Evolutionary conservation across 192 early-diverging fungal genomes (phyloP).

Genomic region (Coemansia sp.): DNA sequence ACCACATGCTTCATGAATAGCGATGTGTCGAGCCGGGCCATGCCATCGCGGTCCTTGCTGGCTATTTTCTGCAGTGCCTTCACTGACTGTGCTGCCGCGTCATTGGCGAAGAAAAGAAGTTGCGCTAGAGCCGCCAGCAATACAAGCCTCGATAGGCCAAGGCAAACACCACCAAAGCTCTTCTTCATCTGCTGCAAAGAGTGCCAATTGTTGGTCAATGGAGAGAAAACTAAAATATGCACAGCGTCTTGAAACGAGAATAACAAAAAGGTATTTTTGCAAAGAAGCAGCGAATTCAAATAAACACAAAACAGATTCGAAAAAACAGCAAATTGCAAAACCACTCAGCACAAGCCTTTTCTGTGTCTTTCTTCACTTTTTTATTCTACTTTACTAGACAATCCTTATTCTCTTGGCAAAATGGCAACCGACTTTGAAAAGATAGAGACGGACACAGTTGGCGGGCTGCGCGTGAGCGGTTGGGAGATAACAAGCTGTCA

Average conservation of each 20-base stretch:
- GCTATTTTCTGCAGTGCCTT: conserved; percentile 23
- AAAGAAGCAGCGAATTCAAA: background rate
- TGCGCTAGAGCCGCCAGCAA: conserved; percentile 16
- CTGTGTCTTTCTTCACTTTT: background rate
- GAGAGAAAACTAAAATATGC: background rate
- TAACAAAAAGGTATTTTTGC: no score
- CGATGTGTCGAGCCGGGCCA: conserved; percentile 28
- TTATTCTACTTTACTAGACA: background rate
- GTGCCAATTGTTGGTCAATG: background rate
- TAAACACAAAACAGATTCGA: background rate
- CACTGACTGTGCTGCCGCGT: conserved; percentile 25
- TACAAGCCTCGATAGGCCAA: background rate
- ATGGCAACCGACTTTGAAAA: conserved; percentile 24
- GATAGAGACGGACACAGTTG: conserved; percentile 39
- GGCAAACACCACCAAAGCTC: background rate
- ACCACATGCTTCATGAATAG: conserved; percentile 46
- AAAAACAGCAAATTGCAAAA: background rate
- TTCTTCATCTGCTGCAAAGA: background rate
- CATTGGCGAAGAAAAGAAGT: conserved; percentile 2
- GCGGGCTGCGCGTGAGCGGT: conserved; percentile 48
- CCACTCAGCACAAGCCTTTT: background rate
- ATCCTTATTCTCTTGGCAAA: background rate
- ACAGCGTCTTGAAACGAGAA: no score
- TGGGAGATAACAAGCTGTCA: conserved; percentile 65
- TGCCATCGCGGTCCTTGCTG: conserved; percentile 28